Evolutionary conservation across 306 rosid genomes (phyloP).

Genomic region (Lablab purpureus): DNA sequence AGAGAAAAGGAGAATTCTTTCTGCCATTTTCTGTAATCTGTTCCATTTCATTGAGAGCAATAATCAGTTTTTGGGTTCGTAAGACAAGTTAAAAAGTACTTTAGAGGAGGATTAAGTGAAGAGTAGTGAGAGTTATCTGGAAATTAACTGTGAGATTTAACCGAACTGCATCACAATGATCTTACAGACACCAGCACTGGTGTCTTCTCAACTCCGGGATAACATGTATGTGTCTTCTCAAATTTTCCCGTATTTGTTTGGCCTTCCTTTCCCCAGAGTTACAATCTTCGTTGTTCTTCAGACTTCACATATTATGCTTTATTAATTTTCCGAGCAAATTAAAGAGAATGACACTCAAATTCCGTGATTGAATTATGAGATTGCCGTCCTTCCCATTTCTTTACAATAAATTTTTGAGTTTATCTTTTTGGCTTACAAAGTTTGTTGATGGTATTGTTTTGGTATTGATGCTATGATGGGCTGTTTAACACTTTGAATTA

Average conservation of each 20-base stretch:
- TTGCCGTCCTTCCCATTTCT: background rate
- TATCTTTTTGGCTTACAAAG: constrained; percentile 33
- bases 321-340: constrained; percentile 30
- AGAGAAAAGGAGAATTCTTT: background rate
- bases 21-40: background rate
- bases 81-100: background rate
- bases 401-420: constrained; percentile 2
- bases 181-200: constrained; percentile 14
- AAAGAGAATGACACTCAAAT: background rate
- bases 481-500: constrained; percentile 11
- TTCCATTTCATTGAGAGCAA: background rate
- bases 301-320: constrained; percentile 1
- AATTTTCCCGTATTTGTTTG: constrained; percentile 13
- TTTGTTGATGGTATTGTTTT: constrained; percentile 30
- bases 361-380: constrained; percentile 10
- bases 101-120: background rate
- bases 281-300: constrained; percentile 7
- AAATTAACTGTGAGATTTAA: background rate
- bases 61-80: background rate
- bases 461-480: constrained; percentile 27
- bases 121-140: background rate
- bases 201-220: constrained; percentile 22
- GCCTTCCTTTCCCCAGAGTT: constrained; percentile 24
- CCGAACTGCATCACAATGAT: constrained; percentile 11
- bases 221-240: constrained; percentile 5